A percentile compares a stretch with the other conserved stretches of the same genome.
Conservation (phyloP, 2,329 filamentous ascomycete species). For the Capronia coronata region DNA sequence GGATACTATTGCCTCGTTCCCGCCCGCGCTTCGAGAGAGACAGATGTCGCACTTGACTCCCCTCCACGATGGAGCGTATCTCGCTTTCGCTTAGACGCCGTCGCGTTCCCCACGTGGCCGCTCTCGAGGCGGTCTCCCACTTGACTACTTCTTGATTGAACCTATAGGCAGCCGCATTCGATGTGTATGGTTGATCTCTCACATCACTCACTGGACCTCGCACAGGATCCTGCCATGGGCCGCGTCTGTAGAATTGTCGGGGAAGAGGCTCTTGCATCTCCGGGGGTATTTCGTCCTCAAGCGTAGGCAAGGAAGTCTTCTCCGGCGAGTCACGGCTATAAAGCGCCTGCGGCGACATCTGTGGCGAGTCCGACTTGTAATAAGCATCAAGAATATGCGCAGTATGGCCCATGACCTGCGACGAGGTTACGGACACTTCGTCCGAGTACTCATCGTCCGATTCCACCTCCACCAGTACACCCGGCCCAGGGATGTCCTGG, state of each 20-base stretch:
- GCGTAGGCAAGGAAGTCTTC: slow-evolving; percentile 26
- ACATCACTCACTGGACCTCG: slow-evolving; percentile 23
- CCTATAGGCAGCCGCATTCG: slow-evolving; percentile 50
- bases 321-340: slow-evolving; percentile 20
- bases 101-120: slow-evolving; percentile 50
- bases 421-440: slow-evolving; percentile 26
- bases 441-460: slow-evolving; percentile 35
- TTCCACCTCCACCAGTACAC: slow-evolving; percentile 42
- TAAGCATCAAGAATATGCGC: slow-evolving; percentile 23
- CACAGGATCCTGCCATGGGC: slow-evolving; percentile 45
- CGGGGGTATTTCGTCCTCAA: slow-evolving; percentile 26
- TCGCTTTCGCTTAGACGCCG: slow-evolving; percentile 47
- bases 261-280: slow-evolving; percentile 34
- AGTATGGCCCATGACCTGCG: slow-evolving; percentile 11
- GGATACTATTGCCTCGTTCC: slow-evolving; percentile 43
- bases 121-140: slow-evolving; percentile 48
- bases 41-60: slow-evolving; percentile 36
- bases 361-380: slow-evolving; percentile 30
- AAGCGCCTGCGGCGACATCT: slow-evolving; percentile 26
- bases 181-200: slow-evolving; percentile 45
- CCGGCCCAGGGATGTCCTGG: slow-evolving; percentile 46
- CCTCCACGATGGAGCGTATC: slow-evolving; percentile 42
- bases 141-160: slow-evolving; percentile 47
- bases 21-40: slow-evolving; percentile 35
- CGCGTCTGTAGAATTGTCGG: slow-evolving; percentile 36